phyloP scores from a whole-genome alignment of 495 filamentous ascomycete species.

The Penicillium cinerascens region DNA sequence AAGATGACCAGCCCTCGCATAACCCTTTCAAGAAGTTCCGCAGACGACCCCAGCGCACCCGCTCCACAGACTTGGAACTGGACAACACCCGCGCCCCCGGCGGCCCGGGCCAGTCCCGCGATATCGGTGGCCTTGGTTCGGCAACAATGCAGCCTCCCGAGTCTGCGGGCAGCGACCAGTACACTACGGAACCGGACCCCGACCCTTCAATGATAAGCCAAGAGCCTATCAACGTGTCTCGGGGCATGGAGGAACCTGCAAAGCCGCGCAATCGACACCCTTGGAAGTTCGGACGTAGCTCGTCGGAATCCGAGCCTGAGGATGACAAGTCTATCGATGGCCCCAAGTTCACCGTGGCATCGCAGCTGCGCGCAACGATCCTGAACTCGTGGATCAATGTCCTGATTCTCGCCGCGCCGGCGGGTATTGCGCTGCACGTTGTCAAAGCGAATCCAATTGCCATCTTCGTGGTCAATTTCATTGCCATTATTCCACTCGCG shows the following conservation, averaged over 20 bases:
- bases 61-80: slow-evolving; percentile 28
- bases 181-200: slow-evolving; percentile 14
- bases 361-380: slow-evolving; percentile 67
- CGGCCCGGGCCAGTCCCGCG: slow-evolving; percentile 26
- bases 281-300: slow-evolving; percentile 12
- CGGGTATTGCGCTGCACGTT: slow-evolving; percentile 69
- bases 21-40: slow-evolving; percentile 52
- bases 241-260: slow-evolving; percentile 6
- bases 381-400: slow-evolving; percentile 84
- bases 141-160: slow-evolving; percentile 28
- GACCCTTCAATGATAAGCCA: slow-evolving; percentile 33
- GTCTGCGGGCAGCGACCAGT: slow-evolving; percentile 21
- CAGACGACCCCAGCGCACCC: slow-evolving; percentile 23
- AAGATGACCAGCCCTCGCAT: slow-evolving; percentile 40
- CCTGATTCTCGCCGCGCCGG: slow-evolving; percentile 72
- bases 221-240: slow-evolving; percentile 37
- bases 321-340: slow-evolving; percentile 34
- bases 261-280: slow-evolving; percentile 25
- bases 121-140: slow-evolving; percentile 25
- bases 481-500: slow-evolving; percentile 70
- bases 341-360: slow-evolving; percentile 60
- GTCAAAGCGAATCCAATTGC: slow-evolving; percentile 51
- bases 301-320: neutral
- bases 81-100: slow-evolving; percentile 20
- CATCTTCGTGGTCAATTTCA: slow-evolving; percentile 84